phyloP scores from a whole-genome alignment of 1,284 basidiomycete genomes.

The Leccinum fuscescens region DNA sequence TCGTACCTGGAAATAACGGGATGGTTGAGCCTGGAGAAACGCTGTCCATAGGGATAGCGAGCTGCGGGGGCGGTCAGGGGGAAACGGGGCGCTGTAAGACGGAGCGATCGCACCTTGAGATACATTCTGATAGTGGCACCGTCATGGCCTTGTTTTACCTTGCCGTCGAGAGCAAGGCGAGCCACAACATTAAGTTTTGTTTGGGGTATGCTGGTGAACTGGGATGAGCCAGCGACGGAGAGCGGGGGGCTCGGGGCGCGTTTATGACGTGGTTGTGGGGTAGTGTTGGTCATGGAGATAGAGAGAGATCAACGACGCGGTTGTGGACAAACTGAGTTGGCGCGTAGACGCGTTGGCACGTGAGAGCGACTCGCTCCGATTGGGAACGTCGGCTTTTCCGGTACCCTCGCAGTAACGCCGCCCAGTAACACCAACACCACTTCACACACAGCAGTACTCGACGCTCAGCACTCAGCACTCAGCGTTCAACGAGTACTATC shows the following conservation, averaged over 20 bases:
- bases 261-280: conserved; percentile 33
- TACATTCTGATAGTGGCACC: conserved; percentile 70
- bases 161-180: conserved; percentile 71
- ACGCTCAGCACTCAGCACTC: neutral
- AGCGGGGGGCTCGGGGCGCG: conserved; percentile 42
- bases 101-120: conserved; percentile 54
- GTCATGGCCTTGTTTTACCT: conserved; percentile 60
- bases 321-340: conserved; percentile 5
- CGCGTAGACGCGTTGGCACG: conserved; percentile 27
- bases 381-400: conserved; percentile 1
- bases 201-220: conserved; percentile 36
- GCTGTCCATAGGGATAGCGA: conserved; percentile 64
- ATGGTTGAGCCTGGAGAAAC: conserved; percentile 63
- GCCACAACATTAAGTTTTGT: conserved; percentile 66
- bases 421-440: neutral
- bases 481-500: too few relatives aligned
- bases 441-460: neutral
- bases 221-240: conserved; percentile 38
- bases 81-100: neutral
- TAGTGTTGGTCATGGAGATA: conserved; percentile 6
- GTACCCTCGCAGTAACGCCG: neutral
- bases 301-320: neutral
- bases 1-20: conserved; percentile 67
- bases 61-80: conserved; percentile 38
- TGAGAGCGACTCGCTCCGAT: conserved; percentile 14